A percentile compares a stretch with the other conserved stretches of the same genome.
Evolutionary conservation across 2,329 filamentous ascomycete species (phyloP).

Genomic region (Boeremia lycopersici): DNA sequence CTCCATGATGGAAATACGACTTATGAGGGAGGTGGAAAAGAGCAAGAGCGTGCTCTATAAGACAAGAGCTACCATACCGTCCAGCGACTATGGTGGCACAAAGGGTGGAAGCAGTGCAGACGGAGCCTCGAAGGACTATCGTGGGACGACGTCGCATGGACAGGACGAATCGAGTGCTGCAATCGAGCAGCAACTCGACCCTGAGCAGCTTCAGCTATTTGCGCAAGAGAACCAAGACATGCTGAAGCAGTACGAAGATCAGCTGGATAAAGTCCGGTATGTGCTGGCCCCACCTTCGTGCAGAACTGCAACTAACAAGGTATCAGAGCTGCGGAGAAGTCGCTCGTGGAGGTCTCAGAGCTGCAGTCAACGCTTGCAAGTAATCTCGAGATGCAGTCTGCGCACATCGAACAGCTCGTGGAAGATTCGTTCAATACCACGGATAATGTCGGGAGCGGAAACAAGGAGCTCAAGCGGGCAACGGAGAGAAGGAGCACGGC

Average conservation of each 20-base stretch:
- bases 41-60: conserved; percentile 85
- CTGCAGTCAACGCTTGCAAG: conserved; percentile 86
- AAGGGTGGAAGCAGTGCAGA: conserved; percentile 21
- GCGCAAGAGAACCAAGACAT: conserved; percentile 91
- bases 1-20: conserved; percentile 88
- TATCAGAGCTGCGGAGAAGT: conserved; percentile 81
- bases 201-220: conserved; percentile 91
- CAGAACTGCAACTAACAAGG: conserved; percentile 21
- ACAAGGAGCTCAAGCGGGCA: conserved; percentile 88
- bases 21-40: conserved; percentile 86
- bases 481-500: conserved; percentile 60
- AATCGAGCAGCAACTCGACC: conserved; percentile 68
- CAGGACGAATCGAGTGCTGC: conserved; percentile 36
- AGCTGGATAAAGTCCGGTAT: conserved; percentile 91
- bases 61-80: conserved; percentile 51
- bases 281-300: conserved; percentile 42
- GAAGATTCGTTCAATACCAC: conserved; percentile 80
- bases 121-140: conserved; percentile 29
- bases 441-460: conserved; percentile 86
- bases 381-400: conserved; percentile 84
- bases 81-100: conserved; percentile 28
- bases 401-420: conserved; percentile 87
- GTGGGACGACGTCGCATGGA: conserved; percentile 28
- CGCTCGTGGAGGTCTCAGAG: conserved; percentile 88
- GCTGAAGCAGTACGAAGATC: conserved; percentile 90